Conservation (phyloP, 73 alveolate genomes). For the Durusdinium trenchii region DNA sequence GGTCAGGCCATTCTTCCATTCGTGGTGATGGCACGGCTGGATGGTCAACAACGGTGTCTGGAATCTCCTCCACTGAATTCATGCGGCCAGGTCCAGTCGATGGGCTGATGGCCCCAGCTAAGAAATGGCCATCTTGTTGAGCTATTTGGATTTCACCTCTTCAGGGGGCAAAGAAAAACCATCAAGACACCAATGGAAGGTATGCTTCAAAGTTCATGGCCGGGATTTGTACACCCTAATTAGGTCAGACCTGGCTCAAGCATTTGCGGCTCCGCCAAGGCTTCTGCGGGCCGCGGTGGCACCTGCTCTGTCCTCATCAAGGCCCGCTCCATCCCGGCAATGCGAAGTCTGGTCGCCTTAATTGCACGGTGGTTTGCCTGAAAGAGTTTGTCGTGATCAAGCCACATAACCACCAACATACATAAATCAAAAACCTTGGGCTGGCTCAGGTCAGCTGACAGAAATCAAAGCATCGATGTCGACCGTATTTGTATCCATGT, state of each 20-base stretch:
- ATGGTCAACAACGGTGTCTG: no score
- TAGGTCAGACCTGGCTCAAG: not conserved
- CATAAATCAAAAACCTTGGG: no score
- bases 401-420: no score
- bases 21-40: not conserved
- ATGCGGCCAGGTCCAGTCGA: not conserved
- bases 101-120: not conserved
- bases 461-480: not conserved
- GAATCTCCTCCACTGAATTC: not conserved
- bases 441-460: not conserved
- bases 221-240: not conserved
- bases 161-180: not conserved
- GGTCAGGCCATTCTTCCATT: not conserved
- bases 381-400: no score
- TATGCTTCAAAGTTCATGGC: no score
- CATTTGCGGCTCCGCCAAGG: not conserved
- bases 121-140: not conserved
- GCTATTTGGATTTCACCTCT: constrained; percentile 31
- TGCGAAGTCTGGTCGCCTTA: not conserved
- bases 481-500: not conserved
- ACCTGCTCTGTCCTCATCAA: not conserved
- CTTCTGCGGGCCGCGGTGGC: not conserved
- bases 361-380: no score
- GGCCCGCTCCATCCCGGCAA: not conserved
- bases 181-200: no score